Evolutionary conservation across 164 flowering plant species (phyloP).

Genomic region (Pachysandra terminalis): DNA sequence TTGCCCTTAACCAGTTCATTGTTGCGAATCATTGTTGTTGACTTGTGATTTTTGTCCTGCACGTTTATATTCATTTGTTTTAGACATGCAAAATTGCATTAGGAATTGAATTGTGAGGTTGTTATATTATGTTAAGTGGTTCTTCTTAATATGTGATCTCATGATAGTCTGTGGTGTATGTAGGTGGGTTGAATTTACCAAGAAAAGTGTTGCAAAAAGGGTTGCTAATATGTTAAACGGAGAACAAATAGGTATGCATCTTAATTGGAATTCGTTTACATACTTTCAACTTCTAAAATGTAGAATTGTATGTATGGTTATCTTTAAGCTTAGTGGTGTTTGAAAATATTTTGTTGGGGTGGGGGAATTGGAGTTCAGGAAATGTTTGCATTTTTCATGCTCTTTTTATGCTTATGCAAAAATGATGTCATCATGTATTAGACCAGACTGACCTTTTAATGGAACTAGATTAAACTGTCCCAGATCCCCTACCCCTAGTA

Average conservation of each 20-base stretch:
- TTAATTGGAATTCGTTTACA: neutral
- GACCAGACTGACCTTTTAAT: no score
- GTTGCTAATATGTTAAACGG: constrained; percentile 83
- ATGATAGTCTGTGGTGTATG: constrained; percentile 4
- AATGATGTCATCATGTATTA: no score
- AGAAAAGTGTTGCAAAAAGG: constrained; percentile 72
- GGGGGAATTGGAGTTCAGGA: no score
- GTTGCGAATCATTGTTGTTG: no score
- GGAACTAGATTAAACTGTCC: no score
- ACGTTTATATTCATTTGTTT: neutral
- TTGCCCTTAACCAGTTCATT: no score
- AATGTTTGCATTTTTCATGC: no score
- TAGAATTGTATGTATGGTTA: neutral
- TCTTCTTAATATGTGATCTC: neutral
- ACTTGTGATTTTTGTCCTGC: neutral
- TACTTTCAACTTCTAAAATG: neutral
- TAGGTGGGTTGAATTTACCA: constrained; percentile 92
- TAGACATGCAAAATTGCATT: neutral
- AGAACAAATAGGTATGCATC: constrained; percentile 71
- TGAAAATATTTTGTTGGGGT: no score
- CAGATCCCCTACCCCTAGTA: no score
- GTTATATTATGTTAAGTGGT: neutral
- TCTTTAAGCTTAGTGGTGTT: neutral
- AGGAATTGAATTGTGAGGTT: constrained; percentile 3
- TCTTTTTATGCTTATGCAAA: no score